Evolutionary conservation across 1,139 yeast species (phyloP).

Genomic region (Sugiyamaella xylanicola): DNA sequence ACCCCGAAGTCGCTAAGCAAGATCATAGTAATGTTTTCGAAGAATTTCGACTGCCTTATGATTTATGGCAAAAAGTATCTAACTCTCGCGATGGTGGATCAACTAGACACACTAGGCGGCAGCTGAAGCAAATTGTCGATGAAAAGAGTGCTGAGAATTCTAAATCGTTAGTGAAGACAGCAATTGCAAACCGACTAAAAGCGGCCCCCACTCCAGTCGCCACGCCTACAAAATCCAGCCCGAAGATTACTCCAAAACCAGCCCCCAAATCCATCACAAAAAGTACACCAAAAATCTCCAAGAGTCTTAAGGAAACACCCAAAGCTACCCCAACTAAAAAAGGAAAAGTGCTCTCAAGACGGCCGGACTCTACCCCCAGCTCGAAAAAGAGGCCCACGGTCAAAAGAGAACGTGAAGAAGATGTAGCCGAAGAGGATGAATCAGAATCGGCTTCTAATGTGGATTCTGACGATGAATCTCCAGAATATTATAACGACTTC

Average conservation of each 20-base stretch:
- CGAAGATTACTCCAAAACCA: not conserved
- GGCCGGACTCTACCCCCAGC: no score
- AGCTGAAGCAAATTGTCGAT: conserved; percentile 31
- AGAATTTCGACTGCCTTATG: conserved; percentile 39
- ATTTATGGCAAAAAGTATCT: conserved; percentile 45
- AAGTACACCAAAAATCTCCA: not conserved
- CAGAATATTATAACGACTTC: not conserved
- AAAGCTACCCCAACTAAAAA: not conserved
- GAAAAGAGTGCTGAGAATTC: not conserved
- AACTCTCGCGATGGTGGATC: conserved; percentile 33
- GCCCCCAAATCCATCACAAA: not conserved
- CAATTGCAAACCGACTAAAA: not conserved
- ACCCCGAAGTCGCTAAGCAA: conserved; percentile 55
- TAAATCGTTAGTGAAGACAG: not conserved
- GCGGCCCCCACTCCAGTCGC: conserved; percentile 9
- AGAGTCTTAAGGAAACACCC: not conserved
- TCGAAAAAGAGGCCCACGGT: no score
- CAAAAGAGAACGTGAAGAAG: not conserved
- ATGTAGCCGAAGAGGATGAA: not conserved
- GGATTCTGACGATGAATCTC: not conserved
- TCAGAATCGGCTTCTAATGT: conserved; percentile 5
- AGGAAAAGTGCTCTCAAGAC: not conserved
- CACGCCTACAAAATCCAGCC: conserved; percentile 8
- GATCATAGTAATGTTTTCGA: conserved; percentile 46
- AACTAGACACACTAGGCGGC: conserved; percentile 39